Evolutionary conservation across 495 filamentous ascomycete species (phyloP).

Genomic region (Aspergillus coremiiformis): DNA sequence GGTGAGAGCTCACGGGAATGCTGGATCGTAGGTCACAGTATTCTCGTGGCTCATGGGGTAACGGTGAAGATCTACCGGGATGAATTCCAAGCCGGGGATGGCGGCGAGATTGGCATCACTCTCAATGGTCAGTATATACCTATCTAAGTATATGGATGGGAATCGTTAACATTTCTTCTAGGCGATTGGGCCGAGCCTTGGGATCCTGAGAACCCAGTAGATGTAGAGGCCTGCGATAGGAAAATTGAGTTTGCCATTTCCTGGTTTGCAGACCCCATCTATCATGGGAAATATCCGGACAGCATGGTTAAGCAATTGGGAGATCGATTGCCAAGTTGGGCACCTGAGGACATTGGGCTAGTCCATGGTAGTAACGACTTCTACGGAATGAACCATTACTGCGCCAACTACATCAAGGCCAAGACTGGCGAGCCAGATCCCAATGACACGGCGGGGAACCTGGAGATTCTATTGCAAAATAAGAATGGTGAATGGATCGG

Average conservation of each 20-base stretch:
- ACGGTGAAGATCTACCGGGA: conserved; percentile 47
- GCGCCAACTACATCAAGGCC: conserved; percentile 73
- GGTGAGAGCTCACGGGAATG: conserved; percentile 45
- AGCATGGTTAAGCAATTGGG: conserved; percentile 70
- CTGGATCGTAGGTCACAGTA: conserved; percentile 44
- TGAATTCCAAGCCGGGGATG: conserved; percentile 41
- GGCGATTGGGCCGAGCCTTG: conserved; percentile 58
- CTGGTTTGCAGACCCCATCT: conserved; percentile 65
- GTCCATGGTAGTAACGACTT: conserved; percentile 74
- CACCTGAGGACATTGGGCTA: conserved; percentile 55
- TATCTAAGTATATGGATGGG: neutral
- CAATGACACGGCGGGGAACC: conserved; percentile 63
- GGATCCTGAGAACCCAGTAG: conserved; percentile 42
- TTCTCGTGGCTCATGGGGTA: conserved; percentile 43
- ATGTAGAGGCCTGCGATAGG: conserved; percentile 44
- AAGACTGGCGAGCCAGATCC: conserved; percentile 48
- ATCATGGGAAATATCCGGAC: conserved; percentile 67
- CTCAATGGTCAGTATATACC: conserved; percentile 36
- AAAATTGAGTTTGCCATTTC: conserved; percentile 51
- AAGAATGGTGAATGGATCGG: conserved; percentile 64
- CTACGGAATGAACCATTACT: conserved; percentile 84
- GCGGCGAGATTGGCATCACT: conserved; percentile 48
- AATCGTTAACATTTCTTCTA: conserved; percentile 1
- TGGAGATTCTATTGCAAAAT: conserved; percentile 58
- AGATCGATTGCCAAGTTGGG: conserved; percentile 58